phyloP scores from a whole-genome alignment of 345 rosid species.

The Salix caprea region DNA sequence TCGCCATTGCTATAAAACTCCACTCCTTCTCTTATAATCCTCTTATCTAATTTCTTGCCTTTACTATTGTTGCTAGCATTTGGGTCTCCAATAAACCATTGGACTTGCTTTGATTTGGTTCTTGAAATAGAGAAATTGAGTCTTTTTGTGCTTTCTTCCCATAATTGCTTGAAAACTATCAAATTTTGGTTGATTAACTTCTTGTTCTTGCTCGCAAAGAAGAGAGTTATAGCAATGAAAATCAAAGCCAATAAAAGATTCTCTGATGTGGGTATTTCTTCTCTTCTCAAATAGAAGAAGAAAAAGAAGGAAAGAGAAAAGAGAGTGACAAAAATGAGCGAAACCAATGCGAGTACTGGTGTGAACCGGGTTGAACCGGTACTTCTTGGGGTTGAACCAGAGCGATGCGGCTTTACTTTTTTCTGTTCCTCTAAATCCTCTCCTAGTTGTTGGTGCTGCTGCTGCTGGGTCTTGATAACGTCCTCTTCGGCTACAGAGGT shows the following conservation, averaged over 20 bases:
- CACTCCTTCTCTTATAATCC: slow-evolving; percentile 66
- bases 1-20: slow-evolving; percentile 85
- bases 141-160: slow-evolving; percentile 40
- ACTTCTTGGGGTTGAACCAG: slow-evolving; percentile 42
- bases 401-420: slow-evolving; percentile 26
- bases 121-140: slow-evolving; percentile 32
- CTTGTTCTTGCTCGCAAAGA: slow-evolving; percentile 72
- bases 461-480: slow-evolving; percentile 27
- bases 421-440: slow-evolving; percentile 27
- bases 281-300: slow-evolving; percentile 50
- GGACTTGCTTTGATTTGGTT: slow-evolving; percentile 50
- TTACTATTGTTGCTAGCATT: slow-evolving; percentile 11
- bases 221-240: slow-evolving; percentile 72
- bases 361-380: slow-evolving; percentile 48
- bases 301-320: slow-evolving; percentile 43
- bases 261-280: slow-evolving; percentile 68
- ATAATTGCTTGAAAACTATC: slow-evolving; percentile 40
- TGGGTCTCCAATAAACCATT: slow-evolving; percentile 78
- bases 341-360: slow-evolving; percentile 53
- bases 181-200: slow-evolving; percentile 50
- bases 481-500: slow-evolving; percentile 60
- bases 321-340: slow-evolving; percentile 43
- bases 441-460: slow-evolving; percentile 10
- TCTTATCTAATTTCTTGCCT: slow-evolving; percentile 14
- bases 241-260: slow-evolving; percentile 64